Evolutionary conservation across 2,329 filamentous ascomycete species (phyloP).

Genomic region (Neonectria neomacrospora): DNA sequence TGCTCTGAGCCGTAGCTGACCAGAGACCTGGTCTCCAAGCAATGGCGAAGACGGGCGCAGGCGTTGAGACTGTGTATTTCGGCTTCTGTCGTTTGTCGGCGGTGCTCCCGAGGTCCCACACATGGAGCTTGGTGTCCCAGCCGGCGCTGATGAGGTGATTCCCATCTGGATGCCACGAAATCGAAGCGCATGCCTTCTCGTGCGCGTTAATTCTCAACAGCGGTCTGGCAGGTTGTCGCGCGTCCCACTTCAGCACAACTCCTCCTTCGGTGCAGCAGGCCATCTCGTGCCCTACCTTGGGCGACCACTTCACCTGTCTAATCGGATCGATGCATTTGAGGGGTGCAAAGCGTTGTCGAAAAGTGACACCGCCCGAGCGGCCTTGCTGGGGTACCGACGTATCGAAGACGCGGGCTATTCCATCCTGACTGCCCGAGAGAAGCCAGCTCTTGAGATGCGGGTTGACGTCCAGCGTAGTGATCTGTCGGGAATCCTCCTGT

Average conservation of each 20-base stretch:
- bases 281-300: conserved; percentile 69
- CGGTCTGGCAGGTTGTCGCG: conserved; percentile 64
- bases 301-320: conserved; percentile 73
- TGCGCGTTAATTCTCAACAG: conserved; percentile 70
- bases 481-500: conserved; percentile 70
- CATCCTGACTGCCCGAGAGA: conserved; percentile 72
- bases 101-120: conserved; percentile 71
- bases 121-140: conserved; percentile 69
- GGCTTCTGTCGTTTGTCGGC: conserved; percentile 73
- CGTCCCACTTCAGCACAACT: conserved; percentile 72
- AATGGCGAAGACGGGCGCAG: conserved; percentile 68
- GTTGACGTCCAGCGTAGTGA: conserved; percentile 72
- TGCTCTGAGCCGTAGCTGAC: conserved; percentile 71
- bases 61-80: conserved; percentile 69
- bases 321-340: conserved; percentile 57
- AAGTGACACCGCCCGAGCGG: conserved; percentile 61
- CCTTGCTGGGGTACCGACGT: conserved; percentile 60
- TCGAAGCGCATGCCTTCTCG: conserved; percentile 67
- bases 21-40: conserved; percentile 73
- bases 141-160: conserved; percentile 73
- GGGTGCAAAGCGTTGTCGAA: conserved; percentile 57
- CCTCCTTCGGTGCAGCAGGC: conserved; percentile 73
- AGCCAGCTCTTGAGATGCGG: conserved; percentile 68
- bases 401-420: conserved; percentile 71
- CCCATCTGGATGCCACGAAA: conserved; percentile 76